phyloP scores from a whole-genome alignment of 805 yeast genomes.

The Yamadazyma nakazawae region DNA sequence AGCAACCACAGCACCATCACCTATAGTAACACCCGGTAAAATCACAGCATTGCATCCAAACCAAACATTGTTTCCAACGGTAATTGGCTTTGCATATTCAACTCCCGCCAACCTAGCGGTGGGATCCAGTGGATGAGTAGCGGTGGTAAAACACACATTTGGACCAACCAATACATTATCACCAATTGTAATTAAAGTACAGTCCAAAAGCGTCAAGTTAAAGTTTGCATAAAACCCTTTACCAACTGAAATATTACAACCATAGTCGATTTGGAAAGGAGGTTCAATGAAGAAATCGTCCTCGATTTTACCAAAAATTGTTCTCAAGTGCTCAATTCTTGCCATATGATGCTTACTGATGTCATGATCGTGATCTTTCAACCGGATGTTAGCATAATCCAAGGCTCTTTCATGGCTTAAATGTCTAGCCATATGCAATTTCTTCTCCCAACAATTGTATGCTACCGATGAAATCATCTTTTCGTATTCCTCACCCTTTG shows the following conservation, averaged over 20 bases:
- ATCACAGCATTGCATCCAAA: conserved; percentile 54
- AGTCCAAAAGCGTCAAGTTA: conserved; percentile 54
- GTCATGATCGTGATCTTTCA: conserved; percentile 29
- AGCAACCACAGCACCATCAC: conserved; percentile 58
- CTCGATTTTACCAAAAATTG: conserved; percentile 50
- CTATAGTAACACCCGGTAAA: conserved; percentile 65
- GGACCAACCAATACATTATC: conserved; percentile 62
- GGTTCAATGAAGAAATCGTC: conserved; percentile 46
- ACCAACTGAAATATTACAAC: conserved; percentile 57
- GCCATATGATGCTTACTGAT: conserved; percentile 29
- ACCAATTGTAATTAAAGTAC: conserved; percentile 59
- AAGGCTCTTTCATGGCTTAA: conserved; percentile 32
- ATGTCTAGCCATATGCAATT: conserved; percentile 25
- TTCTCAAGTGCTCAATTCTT: conserved; percentile 32
- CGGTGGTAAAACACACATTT: conserved; percentile 54
- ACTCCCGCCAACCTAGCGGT: conserved; percentile 36
- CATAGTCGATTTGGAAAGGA: conserved; percentile 65
- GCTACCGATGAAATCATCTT: conserved; percentile 53
- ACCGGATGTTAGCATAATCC: conserved; percentile 31
- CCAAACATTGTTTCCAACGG: conserved; percentile 67
- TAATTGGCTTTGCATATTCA: conserved; percentile 57
- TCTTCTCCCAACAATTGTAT: conserved; percentile 36
- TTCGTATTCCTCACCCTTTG: conserved; percentile 45
- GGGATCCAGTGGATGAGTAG: conserved; percentile 62
- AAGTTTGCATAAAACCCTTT: conserved; percentile 59